phyloP scores from a whole-genome alignment of 148 eudicot genomes.

The Simmondsia chinensis region DNA sequence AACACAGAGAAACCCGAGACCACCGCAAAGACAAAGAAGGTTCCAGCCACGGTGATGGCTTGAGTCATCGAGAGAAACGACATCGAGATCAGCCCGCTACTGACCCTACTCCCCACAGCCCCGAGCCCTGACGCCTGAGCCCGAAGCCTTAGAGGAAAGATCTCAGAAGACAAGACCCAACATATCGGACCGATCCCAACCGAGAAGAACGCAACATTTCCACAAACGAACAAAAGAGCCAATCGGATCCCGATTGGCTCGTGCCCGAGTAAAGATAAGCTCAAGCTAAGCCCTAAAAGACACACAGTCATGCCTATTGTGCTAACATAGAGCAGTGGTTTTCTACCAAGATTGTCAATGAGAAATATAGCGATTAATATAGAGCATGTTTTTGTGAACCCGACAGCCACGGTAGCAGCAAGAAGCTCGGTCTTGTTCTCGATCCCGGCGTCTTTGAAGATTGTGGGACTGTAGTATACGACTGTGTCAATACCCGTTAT shows the following conservation, averaged over 20 bases:
- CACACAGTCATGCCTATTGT: slow-evolving; percentile 80
- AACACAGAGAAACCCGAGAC: slow-evolving; percentile 53
- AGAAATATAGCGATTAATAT: slow-evolving; percentile 67
- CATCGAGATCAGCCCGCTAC: slow-evolving; percentile 79
- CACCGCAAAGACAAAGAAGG: slow-evolving; percentile 59
- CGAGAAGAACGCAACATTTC: slow-evolving; percentile 86
- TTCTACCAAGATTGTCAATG: slow-evolving; percentile 61
- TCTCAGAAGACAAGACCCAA: slow-evolving; percentile 80
- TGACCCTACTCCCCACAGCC: slow-evolving; percentile 71
- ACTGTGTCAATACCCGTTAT: slow-evolving; percentile 78
- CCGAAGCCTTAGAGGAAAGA: slow-evolving; percentile 73
- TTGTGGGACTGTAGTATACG: slow-evolving; percentile 75
- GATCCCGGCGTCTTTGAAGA: slow-evolving; percentile 67
- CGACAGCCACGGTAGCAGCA: slow-evolving; percentile 75
- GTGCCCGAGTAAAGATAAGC: slow-evolving; percentile 37
- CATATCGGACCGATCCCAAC: slow-evolving; percentile 84
- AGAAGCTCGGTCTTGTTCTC: slow-evolving; percentile 31
- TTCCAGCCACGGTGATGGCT: slow-evolving; percentile 59
- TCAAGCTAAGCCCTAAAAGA: slow-evolving; percentile 49
- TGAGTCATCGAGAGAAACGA: slow-evolving; percentile 54
- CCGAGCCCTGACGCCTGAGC: slow-evolving; percentile 88
- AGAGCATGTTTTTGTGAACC: slow-evolving; percentile 59
- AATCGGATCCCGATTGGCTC: slow-evolving; percentile 34
- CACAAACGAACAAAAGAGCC: slow-evolving; percentile 60
- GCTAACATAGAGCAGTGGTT: slow-evolving; percentile 78